Evolutionary conservation across 306 rosid species (phyloP).

Genomic region (Astragalus membranaceus): DNA sequence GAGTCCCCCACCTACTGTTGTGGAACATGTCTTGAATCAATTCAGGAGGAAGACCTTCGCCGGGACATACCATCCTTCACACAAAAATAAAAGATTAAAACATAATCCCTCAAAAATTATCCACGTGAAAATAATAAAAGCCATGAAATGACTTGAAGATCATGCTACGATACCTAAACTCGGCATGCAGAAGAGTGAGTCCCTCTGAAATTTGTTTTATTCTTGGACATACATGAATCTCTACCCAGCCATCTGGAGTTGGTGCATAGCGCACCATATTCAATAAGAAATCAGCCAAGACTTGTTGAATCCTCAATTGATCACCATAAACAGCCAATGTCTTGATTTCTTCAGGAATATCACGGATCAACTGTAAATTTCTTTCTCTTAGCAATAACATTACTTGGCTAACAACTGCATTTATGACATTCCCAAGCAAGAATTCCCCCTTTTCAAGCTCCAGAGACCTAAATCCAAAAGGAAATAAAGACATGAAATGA

Average conservation of each 20-base stretch:
- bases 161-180: conserved; percentile 65
- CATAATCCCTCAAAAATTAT: background rate
- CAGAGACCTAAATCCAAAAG: conserved; percentile 54
- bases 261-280: conserved; percentile 90
- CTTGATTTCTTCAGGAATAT: conserved; percentile 97
- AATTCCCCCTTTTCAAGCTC: conserved; percentile 87
- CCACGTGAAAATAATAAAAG: background rate
- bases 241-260: conserved; percentile 96
- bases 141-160: conserved; percentile 6
- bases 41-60: conserved; percentile 92
- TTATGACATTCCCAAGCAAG: conserved; percentile 79
- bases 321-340: conserved; percentile 86
- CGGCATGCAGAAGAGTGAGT: conserved; percentile 55
- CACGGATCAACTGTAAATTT: conserved; percentile 84
- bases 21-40: conserved; percentile 95
- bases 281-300: conserved; percentile 83
- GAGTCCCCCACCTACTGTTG: conserved; percentile 68
- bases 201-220: conserved; percentile 58
- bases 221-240: conserved; percentile 75
- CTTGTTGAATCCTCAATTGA: conserved; percentile 90
- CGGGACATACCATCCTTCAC: conserved; percentile 90
- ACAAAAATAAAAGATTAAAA: background rate
- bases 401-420: conserved; percentile 98
- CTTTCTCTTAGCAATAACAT: conserved; percentile 84
- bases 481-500: conserved; percentile 11